These are phyloP conservation scores for Eimeria zaria DNA, from an alignment of 169 alveolate genomes.

Conservation along the genomic window DNA sequence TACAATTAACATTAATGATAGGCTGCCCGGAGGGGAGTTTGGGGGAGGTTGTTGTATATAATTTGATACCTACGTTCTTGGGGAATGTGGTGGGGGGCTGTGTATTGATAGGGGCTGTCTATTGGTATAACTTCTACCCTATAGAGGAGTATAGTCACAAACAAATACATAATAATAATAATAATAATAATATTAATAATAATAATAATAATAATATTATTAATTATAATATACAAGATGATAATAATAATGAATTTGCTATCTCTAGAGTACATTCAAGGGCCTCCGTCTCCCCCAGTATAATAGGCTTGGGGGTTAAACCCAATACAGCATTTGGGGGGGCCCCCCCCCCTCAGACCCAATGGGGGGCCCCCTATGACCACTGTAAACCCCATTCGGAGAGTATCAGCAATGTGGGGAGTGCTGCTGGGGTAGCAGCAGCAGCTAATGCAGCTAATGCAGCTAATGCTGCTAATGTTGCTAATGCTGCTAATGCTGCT, in stretches of 20 bases:
- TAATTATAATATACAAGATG: background rate
- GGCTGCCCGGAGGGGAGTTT: constrained; percentile 5
- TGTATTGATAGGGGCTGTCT: constrained; percentile 64
- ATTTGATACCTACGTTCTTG: constrained; percentile 47
- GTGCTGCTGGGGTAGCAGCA: background rate
- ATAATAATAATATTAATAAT: too few relatives aligned
- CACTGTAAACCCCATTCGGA: background rate
- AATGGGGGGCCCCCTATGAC: background rate
- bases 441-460: constrained; percentile 8
- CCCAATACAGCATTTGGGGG: constrained; percentile 30
- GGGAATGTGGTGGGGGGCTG: constrained; percentile 70
- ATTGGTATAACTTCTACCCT: constrained; percentile 77
- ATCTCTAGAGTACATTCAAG: constrained; percentile 27
- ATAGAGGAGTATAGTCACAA: background rate
- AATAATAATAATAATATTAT: too few relatives aligned
- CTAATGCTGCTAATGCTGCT: background rate
- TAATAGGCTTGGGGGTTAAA: constrained; percentile 31
- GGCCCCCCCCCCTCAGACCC: constrained; percentile 6
- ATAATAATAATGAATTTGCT: background rate
- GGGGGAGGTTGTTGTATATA: background rate
- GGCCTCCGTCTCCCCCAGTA: constrained; percentile 27
- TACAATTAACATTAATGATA: constrained; percentile 29
- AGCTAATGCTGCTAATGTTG: background rate
- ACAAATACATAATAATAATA: background rate
- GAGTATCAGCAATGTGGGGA: constrained; percentile 34